phyloP scores from a whole-genome alignment of 192 early-diverging fungal genomes.

The Coemansia nantahalensis region DNA sequence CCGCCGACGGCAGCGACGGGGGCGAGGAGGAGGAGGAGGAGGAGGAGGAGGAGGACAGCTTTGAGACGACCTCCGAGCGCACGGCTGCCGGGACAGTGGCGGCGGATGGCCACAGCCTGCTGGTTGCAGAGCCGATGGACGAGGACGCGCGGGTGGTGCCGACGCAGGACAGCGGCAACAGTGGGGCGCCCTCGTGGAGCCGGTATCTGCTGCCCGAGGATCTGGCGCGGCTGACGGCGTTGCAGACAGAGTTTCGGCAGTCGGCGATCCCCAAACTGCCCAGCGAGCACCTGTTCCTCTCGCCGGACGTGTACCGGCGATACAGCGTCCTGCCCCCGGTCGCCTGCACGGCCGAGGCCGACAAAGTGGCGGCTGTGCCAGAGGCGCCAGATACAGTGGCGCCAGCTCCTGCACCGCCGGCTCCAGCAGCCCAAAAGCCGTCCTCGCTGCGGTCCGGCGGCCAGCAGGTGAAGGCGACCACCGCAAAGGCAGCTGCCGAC shows the following conservation, averaged over 20 bases:
- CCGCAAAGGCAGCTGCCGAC: background rate
- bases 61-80: conserved; percentile 26
- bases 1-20: background rate
- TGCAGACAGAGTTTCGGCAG: conserved; percentile 27
- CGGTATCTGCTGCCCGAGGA: background rate
- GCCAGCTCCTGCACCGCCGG: background rate
- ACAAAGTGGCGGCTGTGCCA: background rate
- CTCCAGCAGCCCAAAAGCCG: conserved; percentile 20
- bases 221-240: conserved; percentile 5
- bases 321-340: conserved; percentile 20
- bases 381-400: background rate
- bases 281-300: conserved; percentile 23
- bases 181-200: background rate
- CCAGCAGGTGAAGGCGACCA: background rate
- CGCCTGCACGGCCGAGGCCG: background rate
- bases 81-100: background rate
- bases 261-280: conserved; percentile 13
- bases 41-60: conserved; percentile 16
- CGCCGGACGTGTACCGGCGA: conserved; percentile 22
- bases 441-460: conserved; percentile 23
- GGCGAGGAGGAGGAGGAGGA: background rate
- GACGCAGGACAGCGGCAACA: background rate
- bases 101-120: background rate
- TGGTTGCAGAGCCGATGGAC: too few species aligned
- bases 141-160: too few species aligned